These are phyloP conservation scores for Naegleria lovaniensis DNA, from an alignment of 208 protist genomes.

Conservation along the genomic window DNA sequence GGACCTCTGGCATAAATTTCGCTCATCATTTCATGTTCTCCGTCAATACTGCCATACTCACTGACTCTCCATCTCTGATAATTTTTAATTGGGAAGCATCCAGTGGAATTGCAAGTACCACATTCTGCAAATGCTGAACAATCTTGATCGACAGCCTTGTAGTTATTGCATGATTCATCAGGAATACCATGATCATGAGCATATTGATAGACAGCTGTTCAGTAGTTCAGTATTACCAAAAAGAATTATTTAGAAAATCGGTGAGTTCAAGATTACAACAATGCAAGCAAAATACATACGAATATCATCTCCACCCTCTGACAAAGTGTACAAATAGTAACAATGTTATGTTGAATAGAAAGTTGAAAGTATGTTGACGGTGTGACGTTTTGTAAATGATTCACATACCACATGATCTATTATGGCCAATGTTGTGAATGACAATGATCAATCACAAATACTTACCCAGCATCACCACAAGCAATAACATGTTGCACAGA, in stretches of 20 bases:
- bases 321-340: too few relatives aligned
- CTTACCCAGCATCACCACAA: not conserved
- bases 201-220: conserved; percentile 22
- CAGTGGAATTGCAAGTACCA: not conserved
- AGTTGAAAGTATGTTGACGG: too few relatives aligned
- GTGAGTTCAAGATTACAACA: too few relatives aligned
- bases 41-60: conserved; percentile 48
- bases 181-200: conserved; percentile 17
- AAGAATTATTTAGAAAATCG: too few relatives aligned
- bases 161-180: conserved; percentile 13
- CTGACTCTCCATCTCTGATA: conserved; percentile 48
- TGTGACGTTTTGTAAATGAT: conserved; percentile 17
- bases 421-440: too few relatives aligned
- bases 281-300: not conserved
- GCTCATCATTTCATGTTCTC: conserved; percentile 47
- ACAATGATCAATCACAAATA: not conserved
- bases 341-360: too few relatives aligned
- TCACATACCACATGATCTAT: too few relatives aligned
- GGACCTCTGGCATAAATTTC: conserved; percentile 45
- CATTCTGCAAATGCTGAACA: not conserved
- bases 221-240: not conserved
- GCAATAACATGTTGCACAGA: conserved; percentile 39
- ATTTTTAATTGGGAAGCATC: conserved; percentile 42
- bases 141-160: not conserved
- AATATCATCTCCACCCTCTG: conserved; percentile 37